Evolutionary conservation across 2,329 filamentous ascomycete species (phyloP).

Genomic region (Didymella exigua): DNA sequence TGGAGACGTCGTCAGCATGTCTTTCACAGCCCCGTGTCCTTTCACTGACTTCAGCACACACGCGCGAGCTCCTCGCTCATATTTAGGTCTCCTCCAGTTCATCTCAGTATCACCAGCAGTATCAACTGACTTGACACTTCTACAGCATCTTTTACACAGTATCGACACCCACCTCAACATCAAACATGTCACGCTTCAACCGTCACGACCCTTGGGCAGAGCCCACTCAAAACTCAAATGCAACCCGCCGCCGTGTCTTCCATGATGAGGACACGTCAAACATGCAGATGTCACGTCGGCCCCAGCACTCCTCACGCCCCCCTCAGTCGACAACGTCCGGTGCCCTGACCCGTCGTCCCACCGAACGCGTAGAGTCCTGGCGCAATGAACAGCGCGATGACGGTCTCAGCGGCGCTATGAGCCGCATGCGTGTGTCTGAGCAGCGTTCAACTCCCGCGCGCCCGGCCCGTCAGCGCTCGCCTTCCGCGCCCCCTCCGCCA

Average conservation of each 20-base stretch:
- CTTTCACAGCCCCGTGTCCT: neutral
- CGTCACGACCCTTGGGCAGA: neutral
- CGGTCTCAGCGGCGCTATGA: neutral
- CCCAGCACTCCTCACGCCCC: neutral
- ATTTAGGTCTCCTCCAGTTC: neutral
- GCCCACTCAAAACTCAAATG: neutral
- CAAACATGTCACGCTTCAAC: neutral
- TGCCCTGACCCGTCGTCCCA: neutral
- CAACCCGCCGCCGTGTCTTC: neutral
- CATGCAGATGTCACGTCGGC: neutral
- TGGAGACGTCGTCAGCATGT: neutral
- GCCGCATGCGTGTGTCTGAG: neutral
- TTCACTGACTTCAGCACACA: neutral
- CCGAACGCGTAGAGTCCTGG: neutral
- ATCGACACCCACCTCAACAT: neutral
- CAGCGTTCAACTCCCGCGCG: neutral
- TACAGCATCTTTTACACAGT: neutral
- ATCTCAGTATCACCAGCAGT: neutral
- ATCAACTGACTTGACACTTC: neutral
- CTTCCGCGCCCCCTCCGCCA: neutral
- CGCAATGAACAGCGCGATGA: neutral
- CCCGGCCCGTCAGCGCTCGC: neutral
- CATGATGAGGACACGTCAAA: neutral
- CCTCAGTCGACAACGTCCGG: neutral
- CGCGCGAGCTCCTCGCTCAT: neutral